These are phyloP conservation scores for Pulveroboletus frians DNA, from an alignment of 768 basidiomycete species.

Conservation along the genomic window DNA sequence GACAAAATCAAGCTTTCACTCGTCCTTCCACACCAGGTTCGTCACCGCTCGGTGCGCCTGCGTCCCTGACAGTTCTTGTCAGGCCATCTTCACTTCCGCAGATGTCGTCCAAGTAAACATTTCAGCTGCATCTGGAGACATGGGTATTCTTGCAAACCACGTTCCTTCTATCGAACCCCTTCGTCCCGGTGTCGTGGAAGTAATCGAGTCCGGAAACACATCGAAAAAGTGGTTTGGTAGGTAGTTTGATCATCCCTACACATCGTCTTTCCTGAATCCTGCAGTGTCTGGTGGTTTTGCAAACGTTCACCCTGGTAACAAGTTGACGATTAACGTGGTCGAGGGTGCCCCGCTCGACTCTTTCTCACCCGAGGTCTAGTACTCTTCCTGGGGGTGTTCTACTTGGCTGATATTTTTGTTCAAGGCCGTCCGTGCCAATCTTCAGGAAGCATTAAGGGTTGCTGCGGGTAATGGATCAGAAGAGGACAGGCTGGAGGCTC, in stretches of 20 bases:
- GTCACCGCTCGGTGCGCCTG: conserved; percentile 23
- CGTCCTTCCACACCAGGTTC: conserved; percentile 91
- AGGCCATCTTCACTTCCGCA: conserved; percentile 87
- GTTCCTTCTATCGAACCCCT: conserved; percentile 96
- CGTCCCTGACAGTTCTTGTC: conserved; percentile 15
- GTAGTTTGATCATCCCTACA: conserved; percentile 26
- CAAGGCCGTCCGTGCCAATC: conserved; percentile 85
- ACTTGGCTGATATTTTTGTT: conserved; percentile 7
- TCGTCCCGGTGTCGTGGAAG: conserved; percentile 90
- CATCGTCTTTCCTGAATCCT: conserved; percentile 2
- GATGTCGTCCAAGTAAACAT: conserved; percentile 97
- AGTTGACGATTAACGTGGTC: conserved; percentile 92
- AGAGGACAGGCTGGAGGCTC: conserved; percentile 89
- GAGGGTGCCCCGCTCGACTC: conserved; percentile 91
- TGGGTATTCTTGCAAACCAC: conserved; percentile 99
- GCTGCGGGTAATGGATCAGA: conserved; percentile 81
- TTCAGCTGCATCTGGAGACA: conserved; percentile 90
- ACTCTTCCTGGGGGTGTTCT: neutral
- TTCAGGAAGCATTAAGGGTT: conserved; percentile 84
- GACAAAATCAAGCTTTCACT: conserved; percentile 92
- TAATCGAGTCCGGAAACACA: conserved; percentile 72
- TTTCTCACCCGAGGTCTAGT: conserved; percentile 82
- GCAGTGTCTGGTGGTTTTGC: conserved; percentile 95
- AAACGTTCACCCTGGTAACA: conserved; percentile 96
- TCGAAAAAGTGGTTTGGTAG: conserved; percentile 97